These are phyloP conservation scores for Vanilla planifolia DNA, from an alignment of 106 monocot genomes.

Conservation along the genomic window DNA sequence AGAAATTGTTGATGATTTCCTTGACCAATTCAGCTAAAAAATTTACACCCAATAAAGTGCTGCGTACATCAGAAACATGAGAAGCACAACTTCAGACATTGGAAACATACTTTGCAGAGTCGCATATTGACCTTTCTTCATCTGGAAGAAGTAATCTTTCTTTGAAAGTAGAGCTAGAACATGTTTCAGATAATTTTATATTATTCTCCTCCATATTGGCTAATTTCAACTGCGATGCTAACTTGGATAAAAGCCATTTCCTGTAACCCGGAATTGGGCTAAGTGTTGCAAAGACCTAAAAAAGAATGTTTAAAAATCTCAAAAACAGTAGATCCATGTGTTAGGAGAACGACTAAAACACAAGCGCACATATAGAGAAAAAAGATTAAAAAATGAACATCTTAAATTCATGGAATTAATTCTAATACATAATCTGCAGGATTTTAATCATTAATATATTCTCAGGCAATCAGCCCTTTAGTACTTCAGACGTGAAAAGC, in stretches of 20 bases:
- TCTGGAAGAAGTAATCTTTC: slow-evolving; percentile 59
- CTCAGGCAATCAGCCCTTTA: too few relatives aligned
- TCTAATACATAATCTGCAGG: too few relatives aligned
- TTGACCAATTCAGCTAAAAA: too few relatives aligned
- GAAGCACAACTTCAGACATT: neutral
- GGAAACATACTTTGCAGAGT: slow-evolving; percentile 38
- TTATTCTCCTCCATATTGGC: slow-evolving; percentile 19
- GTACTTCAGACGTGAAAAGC: too few relatives aligned
- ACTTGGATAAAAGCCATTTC: slow-evolving; percentile 76
- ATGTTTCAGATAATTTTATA: slow-evolving; percentile 7
- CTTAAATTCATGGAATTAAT: too few relatives aligned
- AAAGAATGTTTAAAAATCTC: slow-evolving; percentile 5
- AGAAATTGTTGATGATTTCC: too few relatives aligned
- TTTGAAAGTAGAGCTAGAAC: slow-evolving; percentile 36
- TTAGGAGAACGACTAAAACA: too few relatives aligned
- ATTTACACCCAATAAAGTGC: too few relatives aligned
- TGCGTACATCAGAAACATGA: neutral
- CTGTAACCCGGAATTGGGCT: slow-evolving; percentile 83
- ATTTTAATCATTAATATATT: too few relatives aligned
- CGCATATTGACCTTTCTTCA: slow-evolving; percentile 55
- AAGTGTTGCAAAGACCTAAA: slow-evolving; percentile 74
- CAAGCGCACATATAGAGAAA: too few relatives aligned
- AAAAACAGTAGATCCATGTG: too few relatives aligned
- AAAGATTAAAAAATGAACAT: too few relatives aligned
- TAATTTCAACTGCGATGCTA: slow-evolving; percentile 50